Base-by-base conservation (phyloP, 306 rosid species). In the Macrotyloma uniflorum region DNA sequence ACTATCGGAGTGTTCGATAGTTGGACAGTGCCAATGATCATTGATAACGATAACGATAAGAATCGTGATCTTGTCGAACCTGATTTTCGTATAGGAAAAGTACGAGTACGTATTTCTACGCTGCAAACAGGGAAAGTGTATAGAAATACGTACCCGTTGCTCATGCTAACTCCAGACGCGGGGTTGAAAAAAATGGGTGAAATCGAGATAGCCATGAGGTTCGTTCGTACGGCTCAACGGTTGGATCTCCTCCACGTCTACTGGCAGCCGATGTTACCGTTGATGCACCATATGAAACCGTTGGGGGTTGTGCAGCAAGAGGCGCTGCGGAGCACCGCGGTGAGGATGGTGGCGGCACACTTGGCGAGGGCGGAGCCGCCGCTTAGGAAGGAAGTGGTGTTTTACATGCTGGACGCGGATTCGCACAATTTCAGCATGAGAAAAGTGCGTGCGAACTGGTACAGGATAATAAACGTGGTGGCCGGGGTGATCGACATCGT, bases 251-350 rank as follows among this genome's bases (percentile, higher is more conserved):
- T 94, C 75, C 96, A 92, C 38, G 91, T 87, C 65, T 94, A 94
- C 83, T 82, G 92, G 0, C 96, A 88, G 28, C 88, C 97, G 0
- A 53, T 89, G 76, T 53, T 94, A 51, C 98, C 98, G 22, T 77
- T 88, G 74, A 94, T 94, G 98, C 98, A 94, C 80, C 97, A 90
- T 51, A 67, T 88, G 7, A 90, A 82, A 47, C 97, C 98, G 3
- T 78, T 94, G 3, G 97, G 97, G 15, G 71, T 86, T 22, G 77
- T 54, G 8, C 98, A 94, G 14, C 98, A 90, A 58, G 98, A 94
- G 1, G 50, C 65, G 75, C 19, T 94, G 70, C 77, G 98, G 14
- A 85, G 69, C 79, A 83, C 89, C 0, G 83, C 98, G 2, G 92
- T 88, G 57, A 89, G 87, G 51, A 85, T 85, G 62, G 88, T 92